Base-by-base conservation (phyloP, 352 stramenopile species). In the Globisporangium cederbergense region DNA sequence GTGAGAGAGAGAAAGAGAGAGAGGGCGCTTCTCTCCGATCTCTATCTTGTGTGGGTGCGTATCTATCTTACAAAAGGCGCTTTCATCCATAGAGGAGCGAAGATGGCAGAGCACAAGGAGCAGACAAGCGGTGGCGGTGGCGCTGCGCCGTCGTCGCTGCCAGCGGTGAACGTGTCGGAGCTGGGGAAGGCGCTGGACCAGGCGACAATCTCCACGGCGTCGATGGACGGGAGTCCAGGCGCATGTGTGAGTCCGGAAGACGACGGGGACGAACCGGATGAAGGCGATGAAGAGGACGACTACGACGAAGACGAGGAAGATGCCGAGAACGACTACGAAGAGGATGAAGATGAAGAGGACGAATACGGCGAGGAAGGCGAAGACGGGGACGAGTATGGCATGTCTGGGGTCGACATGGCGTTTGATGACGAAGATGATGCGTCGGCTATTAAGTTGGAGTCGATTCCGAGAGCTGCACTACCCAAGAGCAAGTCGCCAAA, bases 111-210 rank as follows among this genome's bases (percentile, higher is more conserved):
- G 30, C 62, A 56, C n/a, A 58, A 66, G 32, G 40, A 36, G 25
- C 49, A 54, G 20, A 53, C 13, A 28, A 25, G 28, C 7, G 54
- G 54, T 5, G 55, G 18, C 25, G 45, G n/a, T 28, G 42, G 32
- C 14, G 51, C 28, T n/a, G 52, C 50, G 3, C 56, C 46, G 43
- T 57, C 61, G 62, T 68, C 56, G 52, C 51, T 32, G 38, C 34
- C 62, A n/a, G 22, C 62, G 32, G 59, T 70, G 53, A 70, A 91
- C 62, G 75, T 95, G 34, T 91, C 83, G 62, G 86, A 76, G 58
- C 76, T 95, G 46, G 86, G 84, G 11, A 86, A 86, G 58, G 84
- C 86, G 36, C 76, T 95, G 34, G 77, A 85, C 64, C 78, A 93
- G 66, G 72, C 83, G 38, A 87, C 78, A 20, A 92, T 95, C 60